Base-by-base conservation (phyloP, 345 rosid species). In the Eutrema heterophyllum region DNA sequence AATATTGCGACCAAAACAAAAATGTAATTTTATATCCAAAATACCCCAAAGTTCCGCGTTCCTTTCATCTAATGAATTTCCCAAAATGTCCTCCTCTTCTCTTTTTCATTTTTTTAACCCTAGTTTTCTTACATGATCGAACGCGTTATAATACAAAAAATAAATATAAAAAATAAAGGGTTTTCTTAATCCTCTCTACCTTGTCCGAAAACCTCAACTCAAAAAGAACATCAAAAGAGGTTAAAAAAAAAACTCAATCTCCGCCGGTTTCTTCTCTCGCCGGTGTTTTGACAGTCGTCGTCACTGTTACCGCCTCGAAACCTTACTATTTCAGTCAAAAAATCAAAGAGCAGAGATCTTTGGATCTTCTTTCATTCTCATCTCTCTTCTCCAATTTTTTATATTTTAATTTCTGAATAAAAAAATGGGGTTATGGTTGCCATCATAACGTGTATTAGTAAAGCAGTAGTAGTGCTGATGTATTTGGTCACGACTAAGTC, bases 401-500 rank as follows among this genome's bases (percentile, higher is more conserved):
- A 3, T 4, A 11, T 24, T 36, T 21, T 16, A 16, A 6, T 76
- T 29, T 76, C 30, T 24, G 67, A 64, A 64, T 76, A 45, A 70
- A 77, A 76, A 45, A 70, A 46, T 9, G 45, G 40, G 39, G 50
- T 24, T 18, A n/a, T 76, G 21, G 54, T 70, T 76, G 71, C 61
- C 75, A 77, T 57, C 72, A 66, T 78, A 67, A 78, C 77, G 77
- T 74, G 79, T 10, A 56, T 72, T 59, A 57, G 67, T 64, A 73
- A 12, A 54, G 62, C 67, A 41, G 55, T 38, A 77, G 77, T 82
- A 63, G 88, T 84, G 84, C 81, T 80, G 33, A 80, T 67, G 73
- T 78, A 75, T 73, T 76, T 82, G 78, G 71, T 79, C 86, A 73
- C 86, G 80, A 87, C 86, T 78, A 41, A 61, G 85, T 83, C 81